A percentile compares a stretch with the other conserved stretches of the same genome.
phyloP scores from a whole-genome alignment of 805 yeast genomes.

The Wickerhamomyces canadensis region DNA sequence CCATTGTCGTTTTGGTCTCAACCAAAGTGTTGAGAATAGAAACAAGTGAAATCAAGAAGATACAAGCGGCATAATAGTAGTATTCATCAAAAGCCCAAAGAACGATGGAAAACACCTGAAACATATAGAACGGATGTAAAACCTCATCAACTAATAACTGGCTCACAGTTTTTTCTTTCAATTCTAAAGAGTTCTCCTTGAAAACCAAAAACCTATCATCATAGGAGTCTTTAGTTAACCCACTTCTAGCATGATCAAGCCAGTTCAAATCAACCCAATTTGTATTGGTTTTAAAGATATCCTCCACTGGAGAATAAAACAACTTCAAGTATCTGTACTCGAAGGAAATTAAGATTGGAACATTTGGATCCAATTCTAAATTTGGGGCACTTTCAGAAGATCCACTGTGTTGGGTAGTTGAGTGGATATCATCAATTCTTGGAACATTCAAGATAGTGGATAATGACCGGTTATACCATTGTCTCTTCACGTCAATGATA shows the following conservation, averaged over 20 bases:
- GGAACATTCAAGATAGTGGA: slow-evolving; percentile 54
- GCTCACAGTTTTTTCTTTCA: slow-evolving; percentile 62
- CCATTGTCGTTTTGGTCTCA: slow-evolving; percentile 78
- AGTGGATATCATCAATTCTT: slow-evolving; percentile 23
- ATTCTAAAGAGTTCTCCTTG: slow-evolving; percentile 69
- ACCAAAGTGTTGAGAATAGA: slow-evolving; percentile 75
- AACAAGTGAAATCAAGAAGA: slow-evolving; percentile 75
- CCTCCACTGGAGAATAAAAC: slow-evolving; percentile 82
- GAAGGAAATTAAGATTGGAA: slow-evolving; percentile 67
- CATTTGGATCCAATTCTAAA: slow-evolving; percentile 28
- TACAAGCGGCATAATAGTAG: slow-evolving; percentile 90
- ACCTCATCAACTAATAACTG: slow-evolving; percentile 80
- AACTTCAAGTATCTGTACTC: slow-evolving; percentile 80
- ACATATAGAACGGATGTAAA: slow-evolving; percentile 90
- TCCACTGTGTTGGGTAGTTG: slow-evolving; percentile 11
- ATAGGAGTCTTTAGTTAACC: slow-evolving; percentile 63
- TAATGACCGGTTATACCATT: slow-evolving; percentile 64
- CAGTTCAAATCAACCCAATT: slow-evolving; percentile 86
- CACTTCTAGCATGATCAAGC: slow-evolving; percentile 56
- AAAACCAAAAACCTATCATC: slow-evolving; percentile 70
- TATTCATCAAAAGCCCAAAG: slow-evolving; percentile 92
- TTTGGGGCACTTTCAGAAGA: slow-evolving; percentile 13
- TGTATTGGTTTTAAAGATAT: slow-evolving; percentile 73
- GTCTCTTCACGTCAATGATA: slow-evolving; percentile 48
- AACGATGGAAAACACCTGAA: slow-evolving; percentile 87